These are phyloP conservation scores for Penicillium digitatum DNA, from an alignment of 2,329 filamentous ascomycete species.

Conservation along the genomic window DNA sequence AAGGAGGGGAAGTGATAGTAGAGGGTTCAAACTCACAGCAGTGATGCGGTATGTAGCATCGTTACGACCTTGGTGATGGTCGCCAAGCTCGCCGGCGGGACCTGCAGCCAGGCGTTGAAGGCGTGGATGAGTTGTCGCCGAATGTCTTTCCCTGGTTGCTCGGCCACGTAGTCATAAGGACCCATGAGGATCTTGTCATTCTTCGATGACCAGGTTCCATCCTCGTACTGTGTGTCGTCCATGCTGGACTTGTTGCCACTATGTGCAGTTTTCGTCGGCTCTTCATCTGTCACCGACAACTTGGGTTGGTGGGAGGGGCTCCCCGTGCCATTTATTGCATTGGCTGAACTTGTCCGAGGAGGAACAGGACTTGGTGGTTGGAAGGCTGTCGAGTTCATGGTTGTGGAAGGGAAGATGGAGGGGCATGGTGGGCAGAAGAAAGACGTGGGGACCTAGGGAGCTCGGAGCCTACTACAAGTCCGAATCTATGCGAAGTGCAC, in stretches of 20 bases:
- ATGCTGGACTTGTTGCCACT: slow-evolving; percentile 37
- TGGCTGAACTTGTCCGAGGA: slow-evolving; percentile 66
- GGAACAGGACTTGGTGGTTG: slow-evolving; percentile 66
- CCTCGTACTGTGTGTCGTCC: slow-evolving; percentile 39
- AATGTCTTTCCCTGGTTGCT: slow-evolving; percentile 46
- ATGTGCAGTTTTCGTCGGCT: slow-evolving; percentile 35
- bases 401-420: slow-evolving; percentile 19
- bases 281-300: slow-evolving; percentile 52
- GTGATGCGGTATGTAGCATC: slow-evolving; percentile 47
- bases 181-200: slow-evolving; percentile 45
- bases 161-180: slow-evolving; percentile 45
- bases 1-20: not conserved
- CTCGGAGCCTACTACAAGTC: not conserved
- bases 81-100: slow-evolving; percentile 39
- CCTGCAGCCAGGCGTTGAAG: slow-evolving; percentile 45
- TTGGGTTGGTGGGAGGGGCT: slow-evolving; percentile 10
- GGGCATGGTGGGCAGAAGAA: slow-evolving; percentile 5
- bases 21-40: slow-evolving; percentile 34
- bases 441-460: not conserved
- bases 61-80: slow-evolving; percentile 44
- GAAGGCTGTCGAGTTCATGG: slow-evolving; percentile 32
- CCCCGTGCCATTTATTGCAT: slow-evolving; percentile 28
- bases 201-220: slow-evolving; percentile 36
- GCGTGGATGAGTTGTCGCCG: slow-evolving; percentile 44
- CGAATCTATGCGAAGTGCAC: not conserved